Base-by-base conservation (phyloP, 164 flowering plant species). In the Vitis labrusca region DNA sequence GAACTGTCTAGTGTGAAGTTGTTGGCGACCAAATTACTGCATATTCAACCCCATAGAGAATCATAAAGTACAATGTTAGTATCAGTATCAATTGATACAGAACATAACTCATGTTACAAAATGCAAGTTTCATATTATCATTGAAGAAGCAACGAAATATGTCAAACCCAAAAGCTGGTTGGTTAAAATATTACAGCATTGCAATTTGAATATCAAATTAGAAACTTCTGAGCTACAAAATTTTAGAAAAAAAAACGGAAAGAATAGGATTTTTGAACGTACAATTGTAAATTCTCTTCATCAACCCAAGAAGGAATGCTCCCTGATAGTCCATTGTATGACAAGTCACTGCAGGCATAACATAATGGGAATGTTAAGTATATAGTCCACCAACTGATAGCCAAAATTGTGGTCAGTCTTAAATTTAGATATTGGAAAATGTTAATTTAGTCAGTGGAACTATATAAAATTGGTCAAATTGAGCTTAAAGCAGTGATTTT, bases 21-120 rank as follows among this genome's bases (percentile, higher is more conserved):
- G 83, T 92, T 92, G 67, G 82, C 86, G 23, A 89, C 88, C 67
- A 92, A 61, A 64, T 89, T 91, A 53, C 97, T 92, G 88, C 80
- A 81, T 44, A 50, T 30, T 17, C 32, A 5, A 61, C 30, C 65
- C 11, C 52, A 66, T 17, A 57, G 19, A 50, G 17, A 68, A 49
- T 23, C 19, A 32, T 32, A 3, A 32, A 32, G 44, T 32, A 32
- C 10, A 59, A 5, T 12, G 16, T 66, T 19, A 79, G 55, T 44
- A 13, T 55, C 56, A 52, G 44, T 50, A 37, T 3, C 9, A 29
- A 9, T 32, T 8, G 48, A 8, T 6, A 23, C 10, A 17, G 17
- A 50, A 48, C 13, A 68, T 56, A 12, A 12, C 16, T 4, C 27
- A 9, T 30, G 29, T 32, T 50, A 50, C 16, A 9, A 49, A 37